Conservation (phyloP, 495 filamentous ascomycete species). For the Rhypophila decipiens region DNA sequence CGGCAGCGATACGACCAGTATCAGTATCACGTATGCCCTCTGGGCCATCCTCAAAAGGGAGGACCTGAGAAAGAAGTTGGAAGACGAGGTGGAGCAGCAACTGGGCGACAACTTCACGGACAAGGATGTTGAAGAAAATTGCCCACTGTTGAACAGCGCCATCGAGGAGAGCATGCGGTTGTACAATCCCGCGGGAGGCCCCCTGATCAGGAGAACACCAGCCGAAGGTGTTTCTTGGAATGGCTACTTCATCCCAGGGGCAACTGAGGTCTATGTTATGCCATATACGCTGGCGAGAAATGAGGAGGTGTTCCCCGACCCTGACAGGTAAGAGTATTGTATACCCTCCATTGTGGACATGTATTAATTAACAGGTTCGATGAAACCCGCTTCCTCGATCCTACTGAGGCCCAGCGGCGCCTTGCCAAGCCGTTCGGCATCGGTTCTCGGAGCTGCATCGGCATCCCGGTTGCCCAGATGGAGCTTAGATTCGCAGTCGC, state of each 20-base stretch:
- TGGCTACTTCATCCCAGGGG: conserved; percentile 23
- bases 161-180: conserved; percentile 55
- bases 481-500: conserved; percentile 28
- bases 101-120: conserved; percentile 35
- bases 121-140: conserved; percentile 28
- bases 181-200: conserved; percentile 43
- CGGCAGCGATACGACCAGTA: conserved; percentile 45
- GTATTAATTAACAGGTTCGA: conserved; percentile 15
- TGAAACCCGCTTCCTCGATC: conserved; percentile 26
- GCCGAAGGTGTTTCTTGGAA: conserved; percentile 18
- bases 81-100: conserved; percentile 34
- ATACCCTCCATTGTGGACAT: too few species aligned
- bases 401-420: conserved; percentile 45
- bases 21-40: conserved; percentile 36
- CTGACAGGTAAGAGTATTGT: conserved; percentile 8
- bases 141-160: conserved; percentile 46
- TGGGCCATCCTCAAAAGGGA: conserved; percentile 30
- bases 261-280: conserved; percentile 29
- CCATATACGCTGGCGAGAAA: conserved; percentile 36
- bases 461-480: conserved; percentile 26
- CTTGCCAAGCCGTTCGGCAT: conserved; percentile 48
- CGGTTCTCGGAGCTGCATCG: conserved; percentile 32
- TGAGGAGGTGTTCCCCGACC: conserved; percentile 24
- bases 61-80: conserved; percentile 30
- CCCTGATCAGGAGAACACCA: conserved; percentile 29